phyloP scores from a whole-genome alignment of 1,284 basidiomycete genomes.

The Irpex sp. region DNA sequence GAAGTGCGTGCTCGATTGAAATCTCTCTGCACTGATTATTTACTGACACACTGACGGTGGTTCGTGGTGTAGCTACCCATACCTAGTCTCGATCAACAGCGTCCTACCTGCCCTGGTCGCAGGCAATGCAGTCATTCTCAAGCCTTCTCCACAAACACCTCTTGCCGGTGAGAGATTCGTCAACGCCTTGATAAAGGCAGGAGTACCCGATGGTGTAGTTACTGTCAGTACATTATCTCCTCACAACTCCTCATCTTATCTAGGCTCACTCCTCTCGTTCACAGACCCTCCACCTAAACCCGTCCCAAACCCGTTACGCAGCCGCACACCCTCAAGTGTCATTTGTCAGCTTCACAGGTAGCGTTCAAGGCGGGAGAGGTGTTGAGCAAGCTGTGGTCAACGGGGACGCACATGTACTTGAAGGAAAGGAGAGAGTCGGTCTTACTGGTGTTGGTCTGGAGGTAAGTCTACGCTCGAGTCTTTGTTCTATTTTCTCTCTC shows the following conservation, averaged over 20 bases:
- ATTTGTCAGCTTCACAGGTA: slow-evolving; percentile 94
- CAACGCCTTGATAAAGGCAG: slow-evolving; percentile 74
- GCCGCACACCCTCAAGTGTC: slow-evolving; percentile 77
- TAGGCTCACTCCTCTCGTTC: not conserved
- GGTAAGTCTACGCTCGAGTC: slow-evolving; percentile 42
- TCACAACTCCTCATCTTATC: not conserved
- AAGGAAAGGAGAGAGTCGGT: slow-evolving; percentile 34
- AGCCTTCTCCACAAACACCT: slow-evolving; percentile 96
- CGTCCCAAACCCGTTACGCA: slow-evolving; percentile 70
- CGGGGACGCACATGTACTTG: slow-evolving; percentile 34
- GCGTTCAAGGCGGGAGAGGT: slow-evolving; percentile 73
- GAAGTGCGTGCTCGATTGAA: slow-evolving; percentile 73
- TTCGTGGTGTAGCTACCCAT: slow-evolving; percentile 76
- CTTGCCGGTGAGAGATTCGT: slow-evolving; percentile 87
- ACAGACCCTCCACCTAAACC: slow-evolving; percentile 71
- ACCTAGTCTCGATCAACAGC: slow-evolving; percentile 90
- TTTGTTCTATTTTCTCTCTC: not conserved
- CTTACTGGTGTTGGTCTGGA: slow-evolving; percentile 89
- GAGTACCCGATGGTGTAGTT: slow-evolving; percentile 81
- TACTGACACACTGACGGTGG: slow-evolving; percentile 4
- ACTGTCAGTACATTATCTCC: slow-evolving; percentile 56
- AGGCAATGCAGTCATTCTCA: slow-evolving; percentile 91
- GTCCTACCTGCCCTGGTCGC: slow-evolving; percentile 90
- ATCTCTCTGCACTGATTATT: not conserved
- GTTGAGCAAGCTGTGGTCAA: slow-evolving; percentile 70